Evolutionary conservation across 2,329 filamentous ascomycete genomes (phyloP).

Genomic region (Aspergillus pseudotamarii): DNA sequence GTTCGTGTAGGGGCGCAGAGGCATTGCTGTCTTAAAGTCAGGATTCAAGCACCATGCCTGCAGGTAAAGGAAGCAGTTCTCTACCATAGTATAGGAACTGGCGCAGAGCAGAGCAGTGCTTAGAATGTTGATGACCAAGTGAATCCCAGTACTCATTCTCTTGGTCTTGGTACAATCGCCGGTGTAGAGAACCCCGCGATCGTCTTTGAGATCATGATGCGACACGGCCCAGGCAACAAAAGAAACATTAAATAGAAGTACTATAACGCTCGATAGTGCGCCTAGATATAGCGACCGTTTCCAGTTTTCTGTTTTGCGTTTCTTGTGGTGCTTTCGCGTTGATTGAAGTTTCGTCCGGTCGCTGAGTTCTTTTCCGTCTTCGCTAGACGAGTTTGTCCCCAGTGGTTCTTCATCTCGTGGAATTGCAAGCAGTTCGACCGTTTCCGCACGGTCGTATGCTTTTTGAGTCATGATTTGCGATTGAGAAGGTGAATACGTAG

Average conservation of each 20-base stretch:
- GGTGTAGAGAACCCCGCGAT: neutral
- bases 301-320: neutral
- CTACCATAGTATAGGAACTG: conserved; percentile 14
- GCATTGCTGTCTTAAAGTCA: conserved; percentile 6
- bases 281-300: neutral
- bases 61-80: neutral
- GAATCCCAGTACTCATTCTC: conserved; percentile 2
- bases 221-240: conserved; percentile 2
- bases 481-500: neutral
- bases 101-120: conserved; percentile 9
- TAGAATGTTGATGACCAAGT: conserved; percentile 16
- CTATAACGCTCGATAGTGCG: neutral
- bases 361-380: neutral
- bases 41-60: neutral
- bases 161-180: conserved; percentile 5
- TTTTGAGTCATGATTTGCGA: neutral
- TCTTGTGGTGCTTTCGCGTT: neutral
- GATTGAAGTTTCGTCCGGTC: neutral
- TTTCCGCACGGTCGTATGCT: neutral
- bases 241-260: neutral
- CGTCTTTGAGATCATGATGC: neutral
- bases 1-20: conserved; percentile 8
- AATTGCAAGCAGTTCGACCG: neutral
- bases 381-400: neutral
- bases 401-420: neutral